These are phyloP conservation scores for Bretschneidera sinensis DNA, from an alignment of 345 rosid species.

Conservation along the genomic window DNA sequence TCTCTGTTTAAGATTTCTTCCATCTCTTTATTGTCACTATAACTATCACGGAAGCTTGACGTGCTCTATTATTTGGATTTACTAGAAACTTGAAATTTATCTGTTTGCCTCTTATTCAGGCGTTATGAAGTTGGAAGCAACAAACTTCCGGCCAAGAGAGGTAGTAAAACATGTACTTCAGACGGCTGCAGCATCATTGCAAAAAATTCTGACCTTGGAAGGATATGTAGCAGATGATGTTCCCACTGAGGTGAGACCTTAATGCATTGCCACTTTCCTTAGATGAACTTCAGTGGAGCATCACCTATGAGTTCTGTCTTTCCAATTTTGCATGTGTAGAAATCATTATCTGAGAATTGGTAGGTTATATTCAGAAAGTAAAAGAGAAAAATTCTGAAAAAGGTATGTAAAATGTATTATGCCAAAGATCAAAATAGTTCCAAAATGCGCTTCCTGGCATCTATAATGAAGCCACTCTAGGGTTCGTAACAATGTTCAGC, in stretches of 20 bases:
- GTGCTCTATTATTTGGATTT: neutral
- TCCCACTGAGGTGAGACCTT: conserved; percentile 64
- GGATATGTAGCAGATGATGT: conserved; percentile 84
- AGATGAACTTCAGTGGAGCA: neutral
- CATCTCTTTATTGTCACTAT: no score
- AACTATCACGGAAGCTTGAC: no score
- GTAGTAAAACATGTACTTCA: conserved; percentile 94
- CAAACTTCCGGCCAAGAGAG: conserved; percentile 87
- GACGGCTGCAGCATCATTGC: conserved; percentile 89
- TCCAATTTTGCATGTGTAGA: neutral
- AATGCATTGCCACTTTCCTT: neutral
- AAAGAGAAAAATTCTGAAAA: neutral
- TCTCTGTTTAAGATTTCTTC: no score
- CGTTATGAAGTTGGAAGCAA: conserved; percentile 93
- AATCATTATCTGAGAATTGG: neutral
- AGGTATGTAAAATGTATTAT: no score
- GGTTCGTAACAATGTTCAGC: neutral
- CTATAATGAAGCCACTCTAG: neutral
- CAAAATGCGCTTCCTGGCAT: neutral
- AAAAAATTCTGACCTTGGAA: conserved; percentile 72
- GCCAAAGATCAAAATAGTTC: neutral
- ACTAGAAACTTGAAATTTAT: neutral
- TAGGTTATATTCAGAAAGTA: neutral
- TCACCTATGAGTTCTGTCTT: neutral
- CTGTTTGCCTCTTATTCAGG: conserved; percentile 24